phyloP scores from a whole-genome alignment of 306 rosid genomes.

The Myrica gale region DNA sequence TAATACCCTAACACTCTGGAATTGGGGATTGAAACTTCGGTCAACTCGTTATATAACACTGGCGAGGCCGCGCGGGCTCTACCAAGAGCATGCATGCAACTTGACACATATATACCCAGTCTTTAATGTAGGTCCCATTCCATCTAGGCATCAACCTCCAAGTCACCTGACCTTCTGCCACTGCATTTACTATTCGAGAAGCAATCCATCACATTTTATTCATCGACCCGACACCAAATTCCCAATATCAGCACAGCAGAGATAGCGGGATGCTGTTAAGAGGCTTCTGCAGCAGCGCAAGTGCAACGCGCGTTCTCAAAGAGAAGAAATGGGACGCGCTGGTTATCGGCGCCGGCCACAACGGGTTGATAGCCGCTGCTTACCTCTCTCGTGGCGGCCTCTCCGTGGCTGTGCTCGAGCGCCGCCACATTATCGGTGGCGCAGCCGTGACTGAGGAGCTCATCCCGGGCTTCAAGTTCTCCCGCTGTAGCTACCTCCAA shows the following conservation, averaged over 20 bases:
- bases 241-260: not conserved
- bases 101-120: too few relatives aligned
- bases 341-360: slow-evolving; percentile 89
- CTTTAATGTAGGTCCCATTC: too few relatives aligned
- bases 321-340: slow-evolving; percentile 87
- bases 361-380: slow-evolving; percentile 89
- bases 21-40: too few relatives aligned
- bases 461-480: slow-evolving; percentile 83
- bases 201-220: too few relatives aligned
- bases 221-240: not conserved
- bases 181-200: too few relatives aligned
- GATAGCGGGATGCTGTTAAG: slow-evolving; percentile 58
- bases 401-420: slow-evolving; percentile 84
- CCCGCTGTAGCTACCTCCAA: slow-evolving; percentile 87
- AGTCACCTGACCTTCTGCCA: too few relatives aligned
- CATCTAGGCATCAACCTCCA: too few relatives aligned
- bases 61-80: too few relatives aligned
- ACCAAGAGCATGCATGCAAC: too few relatives aligned
- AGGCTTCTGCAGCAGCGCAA: slow-evolving; percentile 33
- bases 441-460: slow-evolving; percentile 87
- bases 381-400: slow-evolving; percentile 90
- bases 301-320: slow-evolving; percentile 29
- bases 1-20: too few relatives aligned
- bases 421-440: slow-evolving; percentile 85
- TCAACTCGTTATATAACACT: too few relatives aligned